Base-by-base conservation (phyloP, 1,139 yeast genomes). In the Kluyveromyces sp. region DNA sequence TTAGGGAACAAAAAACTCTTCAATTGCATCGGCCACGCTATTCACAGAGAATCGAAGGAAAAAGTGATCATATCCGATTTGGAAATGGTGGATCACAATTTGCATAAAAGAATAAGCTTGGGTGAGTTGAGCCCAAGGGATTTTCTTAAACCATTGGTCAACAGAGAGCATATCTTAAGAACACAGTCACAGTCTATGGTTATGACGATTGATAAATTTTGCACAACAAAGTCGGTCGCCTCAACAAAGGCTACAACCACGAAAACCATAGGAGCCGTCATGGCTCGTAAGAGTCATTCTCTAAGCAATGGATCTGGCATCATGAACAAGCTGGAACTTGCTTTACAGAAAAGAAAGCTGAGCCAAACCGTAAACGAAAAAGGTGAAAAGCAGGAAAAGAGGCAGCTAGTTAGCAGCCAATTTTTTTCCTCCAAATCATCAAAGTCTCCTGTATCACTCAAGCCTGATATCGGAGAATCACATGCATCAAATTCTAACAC, bases 111-210 rank as follows among this genome's bases (percentile, higher is more conserved):
- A 33, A 71, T 87, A 18, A 86, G 95, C 17, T 56, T 55, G 13
- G 96, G 95, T 0, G 70, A 69, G 12, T 55, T 84, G 6, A 77
- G 82, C 57, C 96, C 96, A 0, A 70, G 74, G 30, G 71, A 80
- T 7, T 81, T 76, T 53, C 63, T 67, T 34, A 56, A 61, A 15
- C 68, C 64, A 2, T 48, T 79, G 28, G 56, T 64, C 2, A 64
- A 68, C 46, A 65, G 72, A 50, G 66, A 60, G 38, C 55, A 48
- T 12, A 51, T 46, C 32, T 36, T 61, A 18, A 58, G 57, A 36
- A 35, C 57, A 16, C 38, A 46, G 7, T 56, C 65, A 2, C 57
- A 55, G 46, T 58, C 46, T 4, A 31, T 29, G 15, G 26, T 26
- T n/a, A 40, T 30, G 13, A 29, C 51, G 4, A 50, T 50, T 26